These are phyloP conservation scores for Lenzites betulinus DNA, from an alignment of 768 basidiomycete genomes.

Conservation along the genomic window DNA sequence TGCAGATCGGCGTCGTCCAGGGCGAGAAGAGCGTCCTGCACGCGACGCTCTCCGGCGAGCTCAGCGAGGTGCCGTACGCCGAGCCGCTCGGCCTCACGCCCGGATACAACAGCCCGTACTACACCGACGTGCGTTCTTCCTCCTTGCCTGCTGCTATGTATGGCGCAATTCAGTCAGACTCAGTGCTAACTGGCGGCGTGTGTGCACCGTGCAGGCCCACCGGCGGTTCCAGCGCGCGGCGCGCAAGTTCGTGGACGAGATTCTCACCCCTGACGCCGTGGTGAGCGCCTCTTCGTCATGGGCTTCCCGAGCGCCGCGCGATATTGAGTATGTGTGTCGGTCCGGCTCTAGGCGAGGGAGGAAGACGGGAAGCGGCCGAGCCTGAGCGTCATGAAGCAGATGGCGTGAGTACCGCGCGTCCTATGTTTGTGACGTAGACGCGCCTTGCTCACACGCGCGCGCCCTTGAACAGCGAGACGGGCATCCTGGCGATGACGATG, in stretches of 20 bases:
- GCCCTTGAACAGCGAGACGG: slow-evolving; percentile 49
- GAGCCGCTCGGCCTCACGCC: slow-evolving; percentile 82
- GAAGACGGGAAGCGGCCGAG: slow-evolving; percentile 89
- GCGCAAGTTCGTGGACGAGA: slow-evolving; percentile 67
- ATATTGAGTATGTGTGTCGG: slow-evolving; percentile 6
- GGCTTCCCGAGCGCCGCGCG: background rate
- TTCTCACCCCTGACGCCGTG: slow-evolving; percentile 51
- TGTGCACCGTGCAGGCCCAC: slow-evolving; percentile 57
- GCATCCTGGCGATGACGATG: slow-evolving; percentile 88
- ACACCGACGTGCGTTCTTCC: slow-evolving; percentile 56
- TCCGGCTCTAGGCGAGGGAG: slow-evolving; percentile 56
- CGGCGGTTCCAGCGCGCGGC: slow-evolving; percentile 59
- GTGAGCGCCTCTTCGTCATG: slow-evolving; percentile 14
- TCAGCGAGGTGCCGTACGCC: slow-evolving; percentile 82
- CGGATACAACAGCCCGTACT: slow-evolving; percentile 80
- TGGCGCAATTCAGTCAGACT: background rate
- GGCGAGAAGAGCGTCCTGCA: slow-evolving; percentile 61
- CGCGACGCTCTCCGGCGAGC: slow-evolving; percentile 51
- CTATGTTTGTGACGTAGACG: background rate
- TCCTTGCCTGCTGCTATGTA: background rate
- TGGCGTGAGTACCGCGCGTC: slow-evolving; percentile 56
- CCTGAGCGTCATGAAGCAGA: slow-evolving; percentile 72
- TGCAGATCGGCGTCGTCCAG: slow-evolving; percentile 72
- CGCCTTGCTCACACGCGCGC: background rate
- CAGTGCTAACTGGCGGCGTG: too few relatives aligned